A percentile compares a stretch with the other conserved stretches of the same genome.
phyloP scores from a whole-genome alignment of 306 rosid genomes.

The Ormosia semicastrata region DNA sequence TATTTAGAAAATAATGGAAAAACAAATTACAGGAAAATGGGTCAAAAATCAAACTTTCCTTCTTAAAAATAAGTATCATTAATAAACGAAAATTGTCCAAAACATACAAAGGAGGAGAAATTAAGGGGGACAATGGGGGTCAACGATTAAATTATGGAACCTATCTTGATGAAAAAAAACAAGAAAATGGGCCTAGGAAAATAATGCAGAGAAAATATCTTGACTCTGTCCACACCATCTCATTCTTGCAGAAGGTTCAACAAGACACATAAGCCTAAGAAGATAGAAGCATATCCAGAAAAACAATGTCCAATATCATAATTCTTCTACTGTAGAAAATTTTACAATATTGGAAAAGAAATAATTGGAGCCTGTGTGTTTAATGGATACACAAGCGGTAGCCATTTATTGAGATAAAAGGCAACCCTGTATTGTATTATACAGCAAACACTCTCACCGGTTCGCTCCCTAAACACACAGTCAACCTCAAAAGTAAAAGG shows the following conservation, averaged over 20 bases:
- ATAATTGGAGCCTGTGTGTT: neutral
- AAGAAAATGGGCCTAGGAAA: neutral
- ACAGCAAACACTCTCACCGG: neutral
- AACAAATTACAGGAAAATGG: neutral
- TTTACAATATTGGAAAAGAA: neutral
- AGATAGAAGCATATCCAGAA: neutral
- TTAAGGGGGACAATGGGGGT: neutral
- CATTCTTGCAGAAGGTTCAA: constrained; percentile 4
- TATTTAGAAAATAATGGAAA: neutral
- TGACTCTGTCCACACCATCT: constrained; percentile 8
- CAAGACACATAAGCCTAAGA: neutral
- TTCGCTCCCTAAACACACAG: neutral
- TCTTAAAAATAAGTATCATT: neutral
- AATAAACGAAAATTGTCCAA: neutral
- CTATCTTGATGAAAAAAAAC: neutral
- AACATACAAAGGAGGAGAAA: neutral
- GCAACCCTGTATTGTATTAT: neutral
- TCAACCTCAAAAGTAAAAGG: neutral
- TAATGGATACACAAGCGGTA: neutral
- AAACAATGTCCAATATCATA: neutral
- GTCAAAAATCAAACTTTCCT: neutral
- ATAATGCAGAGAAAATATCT: constrained; percentile 9
- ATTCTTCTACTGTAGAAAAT: neutral
- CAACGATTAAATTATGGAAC: neutral
- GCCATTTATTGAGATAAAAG: neutral